Percentiles rank a stretch among this genome's conserved stretches.
phyloP scores from a whole-genome alignment of 352 stramenopile genomes.

The Globisporangium megalacanthum region DNA sequence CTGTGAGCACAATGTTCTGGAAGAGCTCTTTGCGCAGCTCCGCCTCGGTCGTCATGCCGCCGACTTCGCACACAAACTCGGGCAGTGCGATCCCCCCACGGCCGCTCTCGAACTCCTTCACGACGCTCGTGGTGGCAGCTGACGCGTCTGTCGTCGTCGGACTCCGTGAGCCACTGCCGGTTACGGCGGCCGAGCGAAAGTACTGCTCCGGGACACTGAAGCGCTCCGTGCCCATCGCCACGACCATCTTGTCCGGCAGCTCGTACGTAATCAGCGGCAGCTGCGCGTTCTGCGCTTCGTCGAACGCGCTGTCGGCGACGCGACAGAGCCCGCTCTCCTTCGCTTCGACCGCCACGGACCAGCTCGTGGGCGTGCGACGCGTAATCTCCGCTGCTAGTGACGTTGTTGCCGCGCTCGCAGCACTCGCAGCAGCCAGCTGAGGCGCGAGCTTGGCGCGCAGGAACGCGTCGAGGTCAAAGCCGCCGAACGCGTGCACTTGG shows the following conservation, averaged over 20 bases:
- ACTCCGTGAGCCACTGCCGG: neutral
- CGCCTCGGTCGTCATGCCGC: conserved; percentile 54
- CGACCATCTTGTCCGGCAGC: conserved; percentile 73
- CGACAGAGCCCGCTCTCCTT: conserved; percentile 75
- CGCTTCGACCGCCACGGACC: conserved; percentile 57
- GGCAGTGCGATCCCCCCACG: conserved; percentile 42
- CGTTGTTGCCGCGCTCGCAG: conserved; percentile 4
- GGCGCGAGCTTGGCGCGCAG: conserved; percentile 45
- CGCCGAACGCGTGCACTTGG: conserved; percentile 51
- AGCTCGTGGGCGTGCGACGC: conserved; percentile 18
- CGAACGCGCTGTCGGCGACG: conserved; percentile 62
- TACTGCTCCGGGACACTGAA: conserved; percentile 89
- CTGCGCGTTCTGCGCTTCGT: conserved; percentile 66
- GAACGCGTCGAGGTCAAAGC: conserved; percentile 62
- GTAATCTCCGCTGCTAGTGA: conserved; percentile 22
- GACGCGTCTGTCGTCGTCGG: neutral
- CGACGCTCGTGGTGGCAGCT: neutral
- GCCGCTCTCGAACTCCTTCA: conserved; percentile 10
- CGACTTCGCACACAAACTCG: conserved; percentile 58
- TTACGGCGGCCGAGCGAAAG: conserved; percentile 38
- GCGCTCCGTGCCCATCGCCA: conserved; percentile 79
- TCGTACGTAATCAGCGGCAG: conserved; percentile 78
- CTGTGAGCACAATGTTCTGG: conserved; percentile 77
- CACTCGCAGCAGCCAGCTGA: conserved; percentile 16
- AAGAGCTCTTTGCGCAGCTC: conserved; percentile 77